phyloP scores from a whole-genome alignment of 371 early-diverging fungal genomes.

The Apophysomyces variabilis region DNA sequence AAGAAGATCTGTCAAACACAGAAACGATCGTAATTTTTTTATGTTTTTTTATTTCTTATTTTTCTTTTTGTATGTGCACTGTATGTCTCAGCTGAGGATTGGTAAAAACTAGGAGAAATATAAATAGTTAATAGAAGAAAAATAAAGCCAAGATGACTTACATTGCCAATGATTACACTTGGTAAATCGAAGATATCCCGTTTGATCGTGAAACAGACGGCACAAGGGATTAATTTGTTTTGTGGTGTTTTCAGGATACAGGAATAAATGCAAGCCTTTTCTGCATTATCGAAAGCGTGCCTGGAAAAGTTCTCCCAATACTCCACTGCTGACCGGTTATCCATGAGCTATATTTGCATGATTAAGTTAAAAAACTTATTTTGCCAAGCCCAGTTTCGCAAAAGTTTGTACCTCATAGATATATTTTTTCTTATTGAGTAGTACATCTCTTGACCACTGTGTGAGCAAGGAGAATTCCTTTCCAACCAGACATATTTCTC shows the following conservation, averaged over 20 bases:
- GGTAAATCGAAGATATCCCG: conserved; percentile 92
- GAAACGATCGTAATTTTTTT: too few species aligned
- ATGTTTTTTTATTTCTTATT: too few species aligned
- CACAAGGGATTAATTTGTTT: conserved; percentile 74
- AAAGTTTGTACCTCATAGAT: conserved; percentile 69
- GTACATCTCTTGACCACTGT: conserved; percentile 80
- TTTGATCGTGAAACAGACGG: conserved; percentile 92
- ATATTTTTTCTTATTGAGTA: conserved; percentile 74
- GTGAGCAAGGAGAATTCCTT: conserved; percentile 91
- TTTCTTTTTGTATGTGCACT: too few species aligned
- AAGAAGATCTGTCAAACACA: too few species aligned
- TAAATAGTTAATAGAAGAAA: not conserved
- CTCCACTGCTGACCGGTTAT: conserved; percentile 83
- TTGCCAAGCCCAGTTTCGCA: not conserved
- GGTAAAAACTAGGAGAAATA: conserved; percentile 23
- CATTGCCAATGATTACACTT: conserved; percentile 82
- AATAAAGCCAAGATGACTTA: conserved; percentile 22
- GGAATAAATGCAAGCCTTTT: conserved; percentile 79
- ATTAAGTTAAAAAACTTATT: conserved; percentile 14
- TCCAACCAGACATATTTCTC: conserved; percentile 89
- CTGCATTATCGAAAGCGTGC: conserved; percentile 88
- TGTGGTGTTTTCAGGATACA: conserved; percentile 74
- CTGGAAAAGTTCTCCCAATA: conserved; percentile 94
- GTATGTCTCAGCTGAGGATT: conserved; percentile 23
- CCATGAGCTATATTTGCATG: conserved; percentile 72